Evolutionary conservation across 257 asterid genomes (phyloP).

Genomic region (Eucommia ulmoides): DNA sequence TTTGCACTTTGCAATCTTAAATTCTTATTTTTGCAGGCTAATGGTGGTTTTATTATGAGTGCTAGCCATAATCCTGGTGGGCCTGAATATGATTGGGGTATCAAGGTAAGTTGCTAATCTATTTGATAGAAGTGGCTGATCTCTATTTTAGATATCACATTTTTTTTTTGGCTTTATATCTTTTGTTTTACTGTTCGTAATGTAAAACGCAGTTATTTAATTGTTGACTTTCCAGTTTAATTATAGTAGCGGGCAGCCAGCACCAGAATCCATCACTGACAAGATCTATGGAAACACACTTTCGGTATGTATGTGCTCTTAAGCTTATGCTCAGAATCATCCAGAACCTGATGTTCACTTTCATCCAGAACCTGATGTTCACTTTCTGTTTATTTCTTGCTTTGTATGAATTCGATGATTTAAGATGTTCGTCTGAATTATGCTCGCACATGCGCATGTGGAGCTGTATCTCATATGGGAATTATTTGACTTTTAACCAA

Average conservation of each 20-base stretch:
- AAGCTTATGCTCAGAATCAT: no score
- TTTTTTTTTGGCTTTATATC: no score
- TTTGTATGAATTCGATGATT: no score
- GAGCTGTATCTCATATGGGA: no score
- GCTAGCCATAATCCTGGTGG: constrained; percentile 99
- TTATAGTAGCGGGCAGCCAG: constrained; percentile 98
- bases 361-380: no score
- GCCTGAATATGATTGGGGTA: constrained; percentile 98
- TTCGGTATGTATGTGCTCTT: constrained; percentile 54
- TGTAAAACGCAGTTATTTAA: not conserved
- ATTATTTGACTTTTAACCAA: no score
- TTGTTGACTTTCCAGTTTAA: constrained; percentile 57
- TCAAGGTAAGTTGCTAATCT: constrained; percentile 57
- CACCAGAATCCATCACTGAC: constrained; percentile 96
- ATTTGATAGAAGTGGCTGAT: not conserved
- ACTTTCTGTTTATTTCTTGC: no score
- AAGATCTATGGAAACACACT: constrained; percentile 93
- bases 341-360: no score
- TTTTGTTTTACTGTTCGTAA: not conserved
- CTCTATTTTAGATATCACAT: no score
- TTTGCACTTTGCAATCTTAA: not conserved
- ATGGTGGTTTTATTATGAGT: constrained; percentile 96
- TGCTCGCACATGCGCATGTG: no score
- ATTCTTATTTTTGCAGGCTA: constrained; percentile 38
- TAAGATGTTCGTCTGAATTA: no score